Base-by-base conservation (phyloP, 345 rosid species). In the Trapa incisa region DNA sequence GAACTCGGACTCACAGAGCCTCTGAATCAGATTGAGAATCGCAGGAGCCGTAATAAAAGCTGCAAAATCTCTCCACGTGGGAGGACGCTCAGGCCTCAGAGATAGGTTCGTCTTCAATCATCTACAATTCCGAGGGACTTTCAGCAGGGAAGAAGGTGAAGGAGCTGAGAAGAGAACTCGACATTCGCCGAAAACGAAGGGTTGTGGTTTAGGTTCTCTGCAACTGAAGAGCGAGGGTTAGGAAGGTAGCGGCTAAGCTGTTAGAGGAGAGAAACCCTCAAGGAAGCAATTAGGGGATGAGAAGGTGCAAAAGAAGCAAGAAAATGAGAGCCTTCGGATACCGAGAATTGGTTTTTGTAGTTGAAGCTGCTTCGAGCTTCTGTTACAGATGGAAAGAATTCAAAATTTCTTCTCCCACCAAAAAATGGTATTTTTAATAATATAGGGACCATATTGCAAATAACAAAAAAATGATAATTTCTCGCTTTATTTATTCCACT, bases 221-320 rank as follows among this genome's bases (percentile, higher is more conserved):
- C 65, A 69, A 69, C 66, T 62, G 54, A 47, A 62, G 36, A 64
- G 71, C 80, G 72, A 36, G 56, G 67, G 47, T 70, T 70, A 6
- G 77, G 77, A 70, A 66, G 70, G 29, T 52, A 37, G 56, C 69
- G 52, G 69, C 29, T 12, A 65, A 69, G 60, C 61, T 54, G 71
- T 61, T 70, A 33, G 62, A 43, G 57, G 58, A 60, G 33, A n/a
- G 32, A 72, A 41, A 62, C 33, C 60, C 47, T 14, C 45, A 13
- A 2, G 41, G 37, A 11, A 1, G 29, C 0, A 6, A 22, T 22
- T 22, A 22, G 29, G 1, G 9, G 65, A 41, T 29, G 53, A 43
- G 67, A 65, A 29, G 56, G 3, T 22, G 56, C 56, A 50, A 16
- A 50, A 50, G 22, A 9, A 11, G 33, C 8, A 58, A 2, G 9